These are phyloP conservation scores for Carex parvula DNA, from an alignment of 176 grass and related monocot species.

Conservation along the genomic window DNA sequence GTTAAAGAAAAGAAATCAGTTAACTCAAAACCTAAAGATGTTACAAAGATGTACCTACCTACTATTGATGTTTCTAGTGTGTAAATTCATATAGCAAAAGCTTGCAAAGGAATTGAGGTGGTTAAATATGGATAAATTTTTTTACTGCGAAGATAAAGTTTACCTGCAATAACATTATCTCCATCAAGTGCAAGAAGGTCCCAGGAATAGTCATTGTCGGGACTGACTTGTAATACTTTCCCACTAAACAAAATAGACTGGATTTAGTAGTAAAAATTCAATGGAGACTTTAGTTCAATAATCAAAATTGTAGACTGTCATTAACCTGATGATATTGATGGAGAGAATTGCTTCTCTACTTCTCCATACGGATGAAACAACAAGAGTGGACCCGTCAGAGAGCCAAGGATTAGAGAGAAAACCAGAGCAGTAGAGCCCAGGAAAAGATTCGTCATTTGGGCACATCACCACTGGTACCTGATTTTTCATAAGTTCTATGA, in stretches of 20 bases:
- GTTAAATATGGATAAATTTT: constrained; percentile 21
- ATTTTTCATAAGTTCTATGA: constrained; percentile 11
- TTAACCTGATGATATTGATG: constrained; percentile 63
- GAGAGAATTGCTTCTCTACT: constrained; percentile 78
- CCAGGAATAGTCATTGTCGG: constrained; percentile 77
- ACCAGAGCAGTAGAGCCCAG: constrained; percentile 56
- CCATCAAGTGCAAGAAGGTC: constrained; percentile 81
- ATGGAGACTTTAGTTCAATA: neutral
- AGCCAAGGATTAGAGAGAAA: constrained; percentile 74
- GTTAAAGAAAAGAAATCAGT: neutral
- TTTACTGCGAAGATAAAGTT: constrained; percentile 4
- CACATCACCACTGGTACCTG: constrained; percentile 79
- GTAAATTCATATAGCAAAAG: neutral
- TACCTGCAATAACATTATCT: constrained; percentile 85
- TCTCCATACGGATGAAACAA: constrained; percentile 82
- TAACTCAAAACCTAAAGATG: constrained; percentile 29
- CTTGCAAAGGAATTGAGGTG: neutral
- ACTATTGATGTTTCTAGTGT: neutral
- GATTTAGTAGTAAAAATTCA: constrained; percentile 23
- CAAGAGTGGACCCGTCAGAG: constrained; percentile 69
- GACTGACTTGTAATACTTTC: constrained; percentile 55
- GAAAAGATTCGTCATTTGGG: constrained; percentile 60
- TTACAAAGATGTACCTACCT: neutral
- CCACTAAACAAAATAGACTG: constrained; percentile 39
- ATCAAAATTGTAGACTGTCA: constrained; percentile 10